Evolutionary conservation across 2,329 filamentous ascomycete genomes (phyloP).

Genomic region (Dothistroma septosporum): DNA sequence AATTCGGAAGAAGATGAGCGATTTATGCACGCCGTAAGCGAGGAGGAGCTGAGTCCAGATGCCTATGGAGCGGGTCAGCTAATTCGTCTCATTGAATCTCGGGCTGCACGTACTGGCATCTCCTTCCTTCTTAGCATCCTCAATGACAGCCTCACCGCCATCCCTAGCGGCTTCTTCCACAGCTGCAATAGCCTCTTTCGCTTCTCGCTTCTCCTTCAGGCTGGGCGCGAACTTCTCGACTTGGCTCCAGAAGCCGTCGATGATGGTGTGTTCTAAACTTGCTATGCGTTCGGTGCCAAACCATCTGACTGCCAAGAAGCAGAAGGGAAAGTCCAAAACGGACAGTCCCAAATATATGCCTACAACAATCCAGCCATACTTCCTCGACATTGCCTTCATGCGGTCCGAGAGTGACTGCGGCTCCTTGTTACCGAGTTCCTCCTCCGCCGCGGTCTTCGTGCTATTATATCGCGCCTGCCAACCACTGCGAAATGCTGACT

Average conservation of each 20-base stretch:
- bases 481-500: conserved; percentile 16
- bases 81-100: background rate
- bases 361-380: conserved; percentile 90
- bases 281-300: conserved; percentile 85
- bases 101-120: conserved; percentile 31
- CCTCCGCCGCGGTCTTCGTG: conserved; percentile 22
- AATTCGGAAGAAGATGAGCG: conserved; percentile 92
- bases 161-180: conserved; percentile 39
- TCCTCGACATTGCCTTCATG: conserved; percentile 77
- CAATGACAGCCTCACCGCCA: conserved; percentile 34
- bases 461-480: conserved; percentile 36
- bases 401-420: conserved; percentile 52
- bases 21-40: conserved; percentile 96
- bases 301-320: conserved; percentile 78
- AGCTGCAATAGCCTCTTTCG: conserved; percentile 14
- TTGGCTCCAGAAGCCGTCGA: conserved; percentile 55
- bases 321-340: conserved; percentile 88
- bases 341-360: conserved; percentile 86
- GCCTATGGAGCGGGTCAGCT: conserved; percentile 41
- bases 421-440: conserved; percentile 9
- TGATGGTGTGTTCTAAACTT: conserved; percentile 63
- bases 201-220: conserved; percentile 26
- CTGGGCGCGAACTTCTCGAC: conserved; percentile 59
- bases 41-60: conserved; percentile 83
- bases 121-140: conserved; percentile 21